Evolutionary conservation across 2,329 filamentous ascomycete genomes (phyloP), one percentile per base, ranked within the genome.

Genomic region (Parascedosporium putredinis): DNA sequence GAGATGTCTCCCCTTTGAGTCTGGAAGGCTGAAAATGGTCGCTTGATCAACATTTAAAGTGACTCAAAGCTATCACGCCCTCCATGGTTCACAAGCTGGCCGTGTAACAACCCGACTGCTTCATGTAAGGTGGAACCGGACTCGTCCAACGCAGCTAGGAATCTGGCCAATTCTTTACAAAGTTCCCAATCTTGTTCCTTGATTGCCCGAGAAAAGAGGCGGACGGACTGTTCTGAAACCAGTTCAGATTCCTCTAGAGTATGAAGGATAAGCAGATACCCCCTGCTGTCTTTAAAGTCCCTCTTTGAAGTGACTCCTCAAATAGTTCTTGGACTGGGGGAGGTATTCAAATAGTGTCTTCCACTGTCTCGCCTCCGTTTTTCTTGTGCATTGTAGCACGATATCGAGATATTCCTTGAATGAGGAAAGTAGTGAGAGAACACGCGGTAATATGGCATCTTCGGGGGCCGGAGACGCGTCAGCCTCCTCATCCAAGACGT

Each of bases 331-430:
- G 84, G 3, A 91, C 88, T 1, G 91, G 88, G 1, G 93, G 93
- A 98, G 74, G 59, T 96, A 89, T 4, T 83, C 81, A 64, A 98
- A 98, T 1, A 98, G 74, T 1, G 93, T 96, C 52, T 86, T 83
- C 93, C 93, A 98, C 50, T 88, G 95, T 34, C 91, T 82, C 6
- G 95, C 82, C 62, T 98, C 93, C 0, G 93, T 98, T 67, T 98
- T 98, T 50, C 93, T 84, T 1, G 93, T 96, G 67, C 93, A 98
- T 67, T 95, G 93, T 18, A 98, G 85, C 22, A 98, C 84, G 51
- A 97, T 93, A 59, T 97, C 91, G 14, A 97, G 81, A 60, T 96
- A 98, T 51, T 88, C 81, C 50, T 83, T 84, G 64, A 88, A 86
- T 1, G 83, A 87, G 1, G 85, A 86, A 51, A 83, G 63, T 7